Evolutionary conservation across 2,329 filamentous ascomycete species (phyloP), one percentile per base, ranked within the genome.

Genomic region (Aspergillus sojae): DNA sequence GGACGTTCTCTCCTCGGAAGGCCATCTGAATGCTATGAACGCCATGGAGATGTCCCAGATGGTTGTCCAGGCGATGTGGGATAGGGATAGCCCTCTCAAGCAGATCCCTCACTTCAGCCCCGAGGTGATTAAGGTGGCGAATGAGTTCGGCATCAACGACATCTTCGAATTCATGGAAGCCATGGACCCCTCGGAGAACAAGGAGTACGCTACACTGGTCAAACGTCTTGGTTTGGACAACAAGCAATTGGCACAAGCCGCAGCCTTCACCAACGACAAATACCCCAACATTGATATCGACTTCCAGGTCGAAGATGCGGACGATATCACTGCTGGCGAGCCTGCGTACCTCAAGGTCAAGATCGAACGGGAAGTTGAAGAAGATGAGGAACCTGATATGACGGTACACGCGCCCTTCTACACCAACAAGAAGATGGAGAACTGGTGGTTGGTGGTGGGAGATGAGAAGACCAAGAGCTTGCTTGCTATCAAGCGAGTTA

Each of bases 1-100:
- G 26, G 95, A 99, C 76, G 93, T 99, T 19, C 86, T 99, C 41
- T 97, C 93, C 11, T 97, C 94, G 0, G 94, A 99, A 72, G 95
- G 94, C 16, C 93, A 97, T 72, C 85, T 99, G 66, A 99, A 99
- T 75, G 94, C 95, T 64, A 96, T 97, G 90, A 94, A 91, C 72
- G 95, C 95, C 32, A 99, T 99, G 94, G 95, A 99, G 78, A 93
- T 99, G 87, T 96, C 92, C 14, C 95, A 99, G 76, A 99, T 99
- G 95, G 92, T 96, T 59, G 94, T 99, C 3, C 95, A 99, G 80
- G 94, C 91, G 57, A 97, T 98, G 92, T 99, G 95, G 95, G 94
- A 99, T 80, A 91, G 94, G 62, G 95, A 99, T 78, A 96, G 92
- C 72, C 94, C 95, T 45, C 85, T 99, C 69, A 97, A 97, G 82